Evolutionary conservation across 2,329 filamentous ascomycete species (phyloP).

Genomic region (Neonectria ditissima): DNA sequence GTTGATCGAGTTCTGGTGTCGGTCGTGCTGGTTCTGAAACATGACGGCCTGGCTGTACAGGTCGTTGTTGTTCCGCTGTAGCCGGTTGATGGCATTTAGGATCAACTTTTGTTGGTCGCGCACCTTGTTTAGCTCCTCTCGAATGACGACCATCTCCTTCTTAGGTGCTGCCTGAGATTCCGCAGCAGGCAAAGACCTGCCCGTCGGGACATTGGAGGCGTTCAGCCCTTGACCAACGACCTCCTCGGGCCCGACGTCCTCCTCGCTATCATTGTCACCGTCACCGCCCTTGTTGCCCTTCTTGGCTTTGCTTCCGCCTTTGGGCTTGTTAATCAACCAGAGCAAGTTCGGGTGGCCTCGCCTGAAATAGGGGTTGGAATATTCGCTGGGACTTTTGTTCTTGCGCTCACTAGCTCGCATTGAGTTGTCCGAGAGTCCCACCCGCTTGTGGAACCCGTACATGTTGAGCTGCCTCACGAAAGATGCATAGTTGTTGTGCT

Average conservation of each 20-base stretch:
- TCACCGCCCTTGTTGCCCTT: constrained; percentile 72
- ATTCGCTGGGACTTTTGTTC: constrained; percentile 98
- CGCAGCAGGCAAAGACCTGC: constrained; percentile 54
- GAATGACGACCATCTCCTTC: constrained; percentile 82
- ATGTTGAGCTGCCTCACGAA: constrained; percentile 97
- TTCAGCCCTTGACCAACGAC: constrained; percentile 38
- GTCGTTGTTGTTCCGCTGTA: constrained; percentile 88
- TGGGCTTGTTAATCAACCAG: constrained; percentile 97
- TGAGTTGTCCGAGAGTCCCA: constrained; percentile 93
- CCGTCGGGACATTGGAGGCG: constrained; percentile 34
- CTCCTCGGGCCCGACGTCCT: constrained; percentile 60
- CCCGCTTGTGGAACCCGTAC: constrained; percentile 97
- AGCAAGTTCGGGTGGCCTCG: constrained; percentile 91
- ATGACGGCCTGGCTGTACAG: constrained; percentile 88
- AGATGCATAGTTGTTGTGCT: constrained; percentile 98
- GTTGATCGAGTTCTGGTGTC: constrained; percentile 99
- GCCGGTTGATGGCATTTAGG: constrained; percentile 80
- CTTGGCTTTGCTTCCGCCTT: constrained; percentile 73
- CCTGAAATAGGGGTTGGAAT: constrained; percentile 96
- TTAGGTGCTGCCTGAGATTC: constrained; percentile 66
- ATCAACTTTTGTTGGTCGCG: constrained; percentile 90
- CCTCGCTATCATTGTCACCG: constrained; percentile 77
- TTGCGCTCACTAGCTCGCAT: constrained; percentile 98
- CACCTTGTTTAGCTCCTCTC: constrained; percentile 83
- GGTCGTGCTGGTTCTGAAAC: constrained; percentile 91